A percentile compares a stretch with the other conserved stretches of the same genome.
Conservation (phyloP, 1,284 basidiomycete species). For the Chalciporus sp. region DNA sequence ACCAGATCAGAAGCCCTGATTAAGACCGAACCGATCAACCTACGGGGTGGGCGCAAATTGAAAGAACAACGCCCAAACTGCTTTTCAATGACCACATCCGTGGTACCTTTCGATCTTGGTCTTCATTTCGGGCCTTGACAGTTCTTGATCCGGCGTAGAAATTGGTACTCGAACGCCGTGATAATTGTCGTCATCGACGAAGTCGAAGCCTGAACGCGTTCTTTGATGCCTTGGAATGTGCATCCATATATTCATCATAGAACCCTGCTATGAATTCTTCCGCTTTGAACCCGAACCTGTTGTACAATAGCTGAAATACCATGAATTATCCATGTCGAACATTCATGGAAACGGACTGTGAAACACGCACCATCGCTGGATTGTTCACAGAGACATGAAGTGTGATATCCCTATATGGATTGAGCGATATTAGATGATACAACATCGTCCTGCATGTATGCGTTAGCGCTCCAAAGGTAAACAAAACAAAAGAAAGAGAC, state of each 20-base stretch:
- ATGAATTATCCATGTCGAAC: neutral
- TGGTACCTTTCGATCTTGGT: neutral
- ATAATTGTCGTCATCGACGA: conserved; percentile 24
- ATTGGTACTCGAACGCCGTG: neutral
- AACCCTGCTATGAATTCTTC: conserved; percentile 80
- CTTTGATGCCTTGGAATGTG: conserved; percentile 66
- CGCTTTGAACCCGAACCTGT: conserved; percentile 82
- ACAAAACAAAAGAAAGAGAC: conserved; percentile 18
- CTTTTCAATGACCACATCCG: neutral
- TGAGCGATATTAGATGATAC: conserved; percentile 68
- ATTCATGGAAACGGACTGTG: neutral
- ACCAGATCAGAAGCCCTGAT: neutral
- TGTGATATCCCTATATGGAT: conserved; percentile 72
- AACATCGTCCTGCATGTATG: conserved; percentile 61
- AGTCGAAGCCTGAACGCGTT: conserved; percentile 73
- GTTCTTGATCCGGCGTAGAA: neutral
- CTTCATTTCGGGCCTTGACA: neutral
- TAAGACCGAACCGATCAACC: neutral
- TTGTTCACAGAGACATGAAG: conserved; percentile 80
- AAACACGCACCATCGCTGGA: conserved; percentile 65
- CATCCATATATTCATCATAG: conserved; percentile 72
- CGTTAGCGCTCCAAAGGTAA: neutral
- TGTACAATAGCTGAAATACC: conserved; percentile 64
- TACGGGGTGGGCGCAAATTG: neutral
- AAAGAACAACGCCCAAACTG: no score